Conservation (phyloP, 768 basidiomycete genomes). For the Steccherinum ochraceum region DNA sequence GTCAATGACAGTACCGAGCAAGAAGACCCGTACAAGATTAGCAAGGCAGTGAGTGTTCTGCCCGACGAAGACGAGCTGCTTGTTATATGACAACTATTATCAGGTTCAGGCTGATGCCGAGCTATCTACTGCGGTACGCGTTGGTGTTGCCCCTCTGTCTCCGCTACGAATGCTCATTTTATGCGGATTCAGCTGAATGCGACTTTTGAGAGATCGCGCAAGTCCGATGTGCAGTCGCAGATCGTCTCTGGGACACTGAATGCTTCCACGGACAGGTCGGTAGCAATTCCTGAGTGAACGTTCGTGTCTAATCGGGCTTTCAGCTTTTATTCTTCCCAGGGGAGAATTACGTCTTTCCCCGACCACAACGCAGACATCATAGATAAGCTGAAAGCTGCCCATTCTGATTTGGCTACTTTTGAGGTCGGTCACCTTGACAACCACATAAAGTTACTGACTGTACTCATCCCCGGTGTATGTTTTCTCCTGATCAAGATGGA, state of each 20-base stretch:
- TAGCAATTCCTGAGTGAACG: constrained; percentile 8
- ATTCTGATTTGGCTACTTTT: constrained; percentile 54
- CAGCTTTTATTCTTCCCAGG: constrained; percentile 86
- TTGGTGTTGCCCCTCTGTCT: constrained; percentile 6
- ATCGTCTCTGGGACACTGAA: constrained; percentile 47
- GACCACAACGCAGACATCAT: constrained; percentile 67
- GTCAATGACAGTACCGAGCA: constrained; percentile 30
- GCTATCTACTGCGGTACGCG: constrained; percentile 3
- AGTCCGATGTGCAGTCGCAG: constrained; percentile 26
- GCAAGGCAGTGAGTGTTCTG: constrained; percentile 53
- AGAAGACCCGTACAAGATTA: constrained; percentile 58
- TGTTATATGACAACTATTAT: too few relatives aligned
- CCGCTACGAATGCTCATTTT: constrained; percentile 8
- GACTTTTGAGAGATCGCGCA: constrained; percentile 39
- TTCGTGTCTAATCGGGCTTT: constrained; percentile 8
- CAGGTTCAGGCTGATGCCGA: not conserved
- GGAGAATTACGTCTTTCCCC: constrained; percentile 73
- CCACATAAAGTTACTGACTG: not conserved
- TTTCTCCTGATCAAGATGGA: constrained; percentile 60
- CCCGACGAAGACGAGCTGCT: constrained; percentile 10
- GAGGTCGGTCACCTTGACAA: constrained; percentile 42
- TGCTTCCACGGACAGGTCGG: constrained; percentile 77
- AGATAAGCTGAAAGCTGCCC: constrained; percentile 41
- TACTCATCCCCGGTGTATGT: constrained; percentile 4
- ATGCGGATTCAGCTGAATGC: constrained; percentile 43